Evolutionary conservation across 2,329 filamentous ascomycete genomes (phyloP), one percentile per base, ranked within the genome.

Genomic region (Passalora sequoiae): DNA sequence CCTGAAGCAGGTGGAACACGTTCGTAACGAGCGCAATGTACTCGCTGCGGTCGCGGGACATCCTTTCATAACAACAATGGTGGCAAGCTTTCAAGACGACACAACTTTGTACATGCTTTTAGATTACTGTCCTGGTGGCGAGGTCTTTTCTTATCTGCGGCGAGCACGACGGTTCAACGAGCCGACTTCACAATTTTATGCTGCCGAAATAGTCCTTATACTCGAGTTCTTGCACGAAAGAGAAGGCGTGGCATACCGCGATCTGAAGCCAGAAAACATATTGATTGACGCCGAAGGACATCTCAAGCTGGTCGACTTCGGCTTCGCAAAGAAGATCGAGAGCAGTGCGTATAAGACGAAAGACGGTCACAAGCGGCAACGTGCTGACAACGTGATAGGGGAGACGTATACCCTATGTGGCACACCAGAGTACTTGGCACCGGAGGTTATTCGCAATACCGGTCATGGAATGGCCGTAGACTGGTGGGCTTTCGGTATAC

Each of bases 401-500:
- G 85, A 89, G 67, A 89, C 86, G 4, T 91, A 89, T 59, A 91
- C 86, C 3, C 74, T 91, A 20, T 91, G 86, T 65, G 86, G 86
- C 38, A 91, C 86, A 1, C 86, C 86, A 33, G 86, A 91, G 61
- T 91, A 91, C 63, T 78, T 91, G 33, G 86, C 86, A 2, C 86
- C 86, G 4, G 86, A 91, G 68, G 86, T 91, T 30, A 89, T 91
- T 55, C 80, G 87, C 53, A 89, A 87, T 62, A 88, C 86, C 61
- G 86, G 79, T 16, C 79, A 83, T 56, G 78, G 79, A 40, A 74
- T 76, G 35, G 84, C 86, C 10, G 86, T 91, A 25, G 86, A 91
- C 69, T 91, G 86, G 86, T 91, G 86, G 86, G 86, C 86, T 0
- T 73, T 92, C 54, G 86, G 86, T 19, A 89, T 91, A 54, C 67